Percentiles rank a stretch among this genome's conserved stretches.
phyloP scores from a whole-genome alignment of 176 grass and related monocot species.

The Miscanthus lutarioriparius region DNA sequence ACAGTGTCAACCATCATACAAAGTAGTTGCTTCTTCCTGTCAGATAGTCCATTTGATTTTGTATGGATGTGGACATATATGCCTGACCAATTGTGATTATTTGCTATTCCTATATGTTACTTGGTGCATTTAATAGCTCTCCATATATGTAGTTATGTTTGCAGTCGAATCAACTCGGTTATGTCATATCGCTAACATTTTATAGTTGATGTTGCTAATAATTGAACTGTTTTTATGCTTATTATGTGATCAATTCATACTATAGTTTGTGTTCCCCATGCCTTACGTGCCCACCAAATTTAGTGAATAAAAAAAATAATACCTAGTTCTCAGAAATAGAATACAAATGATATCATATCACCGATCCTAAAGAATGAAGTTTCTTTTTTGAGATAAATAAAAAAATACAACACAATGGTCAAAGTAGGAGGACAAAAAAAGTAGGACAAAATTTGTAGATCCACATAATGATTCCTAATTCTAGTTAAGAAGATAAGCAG shows the following conservation, averaged over 20 bases:
- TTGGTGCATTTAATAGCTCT: background rate
- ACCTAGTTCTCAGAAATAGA: background rate
- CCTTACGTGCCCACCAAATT: background rate
- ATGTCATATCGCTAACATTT: background rate
- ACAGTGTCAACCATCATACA: background rate
- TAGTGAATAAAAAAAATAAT: background rate
- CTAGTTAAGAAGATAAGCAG: background rate
- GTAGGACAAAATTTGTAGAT: background rate
- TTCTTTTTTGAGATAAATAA: background rate
- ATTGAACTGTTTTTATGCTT: background rate
- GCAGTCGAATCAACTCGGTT: background rate
- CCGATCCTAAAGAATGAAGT: background rate
- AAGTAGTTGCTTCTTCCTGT: slow-evolving; percentile 32
- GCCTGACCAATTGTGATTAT: slow-evolving; percentile 15
- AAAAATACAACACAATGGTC: background rate
- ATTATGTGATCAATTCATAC: background rate
- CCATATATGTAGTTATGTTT: background rate
- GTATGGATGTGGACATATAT: slow-evolving; percentile 32
- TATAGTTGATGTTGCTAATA: background rate
- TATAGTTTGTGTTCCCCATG: background rate
- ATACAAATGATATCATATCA: background rate
- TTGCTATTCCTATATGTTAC: background rate
- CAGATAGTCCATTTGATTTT: slow-evolving; percentile 16
- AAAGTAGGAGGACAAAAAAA: background rate
- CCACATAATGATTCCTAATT: background rate